phyloP scores from a whole-genome alignment of 306 rosid species.

The Cicer yamashitae region DNA sequence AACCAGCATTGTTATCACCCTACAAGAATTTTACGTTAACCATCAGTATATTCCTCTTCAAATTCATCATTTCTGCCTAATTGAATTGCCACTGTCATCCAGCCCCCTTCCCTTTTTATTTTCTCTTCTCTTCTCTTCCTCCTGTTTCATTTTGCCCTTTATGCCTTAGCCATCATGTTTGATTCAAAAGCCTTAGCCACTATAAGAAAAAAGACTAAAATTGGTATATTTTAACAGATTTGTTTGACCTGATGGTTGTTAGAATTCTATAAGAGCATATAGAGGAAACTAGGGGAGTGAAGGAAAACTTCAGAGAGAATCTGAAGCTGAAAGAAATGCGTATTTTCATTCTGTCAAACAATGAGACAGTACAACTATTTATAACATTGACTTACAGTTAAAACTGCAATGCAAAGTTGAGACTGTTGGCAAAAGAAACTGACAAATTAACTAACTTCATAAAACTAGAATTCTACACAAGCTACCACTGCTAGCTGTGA shows the following conservation, averaged over 20 bases:
- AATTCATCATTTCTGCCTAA: not conserved
- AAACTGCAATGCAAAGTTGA: not conserved
- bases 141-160: not conserved
- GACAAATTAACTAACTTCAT: not conserved
- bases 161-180: not conserved
- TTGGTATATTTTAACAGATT: not conserved
- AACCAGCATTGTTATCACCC: constrained; percentile 9
- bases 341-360: not conserved
- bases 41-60: constrained; percentile 11
- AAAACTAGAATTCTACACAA: not conserved
- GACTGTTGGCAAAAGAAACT: not conserved
- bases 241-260: constrained; percentile 9
- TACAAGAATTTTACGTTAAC: not conserved
- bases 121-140: not conserved
- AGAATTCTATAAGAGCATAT: not conserved
- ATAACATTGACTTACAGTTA: not conserved
- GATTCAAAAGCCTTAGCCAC: constrained; percentile 6
- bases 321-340: not conserved
- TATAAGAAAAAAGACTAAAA: not conserved
- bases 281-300: not conserved
- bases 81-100: constrained; percentile 12
- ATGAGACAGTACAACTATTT: not conserved
- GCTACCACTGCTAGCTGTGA: not conserved
- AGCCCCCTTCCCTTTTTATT: not conserved
- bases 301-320: constrained; percentile 1